phyloP scores from a whole-genome alignment of 2,329 filamentous ascomycete genomes.

The Atkinsonella hypoxylon region DNA sequence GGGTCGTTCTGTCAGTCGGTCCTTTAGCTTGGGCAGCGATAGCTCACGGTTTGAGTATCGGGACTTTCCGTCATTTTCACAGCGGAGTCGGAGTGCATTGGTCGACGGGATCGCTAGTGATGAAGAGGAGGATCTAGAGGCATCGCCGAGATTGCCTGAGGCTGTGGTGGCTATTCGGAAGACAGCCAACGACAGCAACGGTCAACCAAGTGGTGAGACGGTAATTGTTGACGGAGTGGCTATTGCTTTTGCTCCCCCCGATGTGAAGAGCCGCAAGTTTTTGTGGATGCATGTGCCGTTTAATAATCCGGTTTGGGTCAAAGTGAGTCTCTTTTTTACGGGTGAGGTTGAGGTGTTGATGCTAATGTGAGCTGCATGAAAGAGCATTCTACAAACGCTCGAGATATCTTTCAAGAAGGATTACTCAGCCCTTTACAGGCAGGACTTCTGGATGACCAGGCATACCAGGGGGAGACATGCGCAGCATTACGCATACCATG shows the following conservation, averaged over 20 bases:
- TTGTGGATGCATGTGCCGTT: conserved; percentile 47
- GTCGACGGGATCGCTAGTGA: conserved; percentile 9
- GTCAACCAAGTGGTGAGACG: conserved; percentile 14
- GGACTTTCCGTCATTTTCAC: conserved; percentile 25
- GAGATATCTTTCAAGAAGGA: conserved; percentile 25
- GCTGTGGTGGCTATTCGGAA: conserved; percentile 20
- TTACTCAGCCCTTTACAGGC: conserved; percentile 27
- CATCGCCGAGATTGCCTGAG: conserved; percentile 21
- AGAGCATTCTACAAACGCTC: conserved; percentile 33
- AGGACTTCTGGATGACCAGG: conserved; percentile 36
- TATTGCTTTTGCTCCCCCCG: conserved; percentile 20
- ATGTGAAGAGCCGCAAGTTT: conserved; percentile 32
- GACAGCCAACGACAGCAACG: conserved; percentile 10
- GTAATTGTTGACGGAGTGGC: conserved; percentile 18
- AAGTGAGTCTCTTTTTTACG: conserved; percentile 23
- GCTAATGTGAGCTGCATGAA: neutral
- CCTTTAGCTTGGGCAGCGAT: conserved; percentile 22
- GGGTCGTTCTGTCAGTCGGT: conserved; percentile 21
- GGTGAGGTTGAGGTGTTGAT: neutral
- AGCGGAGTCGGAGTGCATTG: conserved; percentile 21
- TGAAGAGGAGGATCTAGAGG: conserved; percentile 14
- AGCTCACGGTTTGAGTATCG: conserved; percentile 19
- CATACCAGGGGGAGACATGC: conserved; percentile 36
- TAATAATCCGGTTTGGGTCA: conserved; percentile 47
- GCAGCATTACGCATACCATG: conserved; percentile 37